Evolutionary conservation across 768 basidiomycete species (phyloP).

Genomic region (Tricholoma bakamatsutake): DNA sequence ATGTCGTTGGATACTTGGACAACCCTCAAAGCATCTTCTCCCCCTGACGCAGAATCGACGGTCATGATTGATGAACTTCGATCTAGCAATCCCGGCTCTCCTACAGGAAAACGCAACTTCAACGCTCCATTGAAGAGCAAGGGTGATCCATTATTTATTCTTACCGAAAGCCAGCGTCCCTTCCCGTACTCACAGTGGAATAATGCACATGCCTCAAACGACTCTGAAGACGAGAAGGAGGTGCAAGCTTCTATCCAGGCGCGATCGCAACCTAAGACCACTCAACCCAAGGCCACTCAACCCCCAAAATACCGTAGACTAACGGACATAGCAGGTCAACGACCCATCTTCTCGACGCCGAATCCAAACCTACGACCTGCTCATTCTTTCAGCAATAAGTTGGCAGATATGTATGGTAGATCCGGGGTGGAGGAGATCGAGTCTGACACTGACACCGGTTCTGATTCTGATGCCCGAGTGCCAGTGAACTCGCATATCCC

Average conservation of each 20-base stretch:
- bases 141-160: constrained; percentile 42
- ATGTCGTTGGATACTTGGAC: constrained; percentile 19
- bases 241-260: constrained; percentile 26
- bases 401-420: constrained; percentile 33
- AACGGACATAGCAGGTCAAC: constrained; percentile 47
- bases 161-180: constrained; percentile 44
- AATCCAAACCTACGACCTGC: constrained; percentile 24
- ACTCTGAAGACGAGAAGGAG: constrained; percentile 38
- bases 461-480: constrained; percentile 33
- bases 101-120: constrained; percentile 1
- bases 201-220: constrained; percentile 19
- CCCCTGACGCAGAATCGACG: constrained; percentile 16
- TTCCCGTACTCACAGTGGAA: constrained; percentile 50
- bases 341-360: constrained; percentile 23
- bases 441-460: constrained; percentile 38
- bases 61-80: constrained; percentile 22
- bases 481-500: constrained; percentile 53
- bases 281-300: constrained; percentile 11
- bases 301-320: constrained; percentile 37
- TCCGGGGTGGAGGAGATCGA: constrained; percentile 27
- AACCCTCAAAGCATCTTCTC: constrained; percentile 16
- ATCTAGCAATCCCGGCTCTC: constrained; percentile 15
- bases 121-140: background rate
- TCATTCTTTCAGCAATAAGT: constrained; percentile 20
- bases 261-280: constrained; percentile 9